Percentiles rank a stretch among this genome's conserved stretches.
These are phyloP conservation scores for Penicillium flavigenum DNA, from an alignment of 495 filamentous ascomycete species.

Conservation along the genomic window DNA sequence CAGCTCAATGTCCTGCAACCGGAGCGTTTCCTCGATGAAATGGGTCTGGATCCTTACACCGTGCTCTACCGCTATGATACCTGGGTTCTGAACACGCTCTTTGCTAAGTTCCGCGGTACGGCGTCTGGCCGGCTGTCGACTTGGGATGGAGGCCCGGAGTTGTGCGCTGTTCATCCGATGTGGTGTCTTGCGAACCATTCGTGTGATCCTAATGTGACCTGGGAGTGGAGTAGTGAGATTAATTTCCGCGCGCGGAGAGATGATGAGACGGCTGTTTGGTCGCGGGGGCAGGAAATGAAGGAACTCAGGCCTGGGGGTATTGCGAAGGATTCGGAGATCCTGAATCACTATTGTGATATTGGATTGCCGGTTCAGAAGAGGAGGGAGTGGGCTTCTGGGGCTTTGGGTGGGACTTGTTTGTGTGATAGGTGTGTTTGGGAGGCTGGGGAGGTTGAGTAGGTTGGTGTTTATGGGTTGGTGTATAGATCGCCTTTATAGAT, in stretches of 20 bases:
- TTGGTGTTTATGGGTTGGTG: background rate
- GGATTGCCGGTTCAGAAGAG: constrained; percentile 70
- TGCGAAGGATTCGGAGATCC: constrained; percentile 73
- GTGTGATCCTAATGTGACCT: constrained; percentile 89
- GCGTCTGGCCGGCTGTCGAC: constrained; percentile 77
- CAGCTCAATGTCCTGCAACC: constrained; percentile 77
- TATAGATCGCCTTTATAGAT: constrained; percentile 4
- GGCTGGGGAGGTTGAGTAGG: constrained; percentile 24
- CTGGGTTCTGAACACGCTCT: constrained; percentile 94
- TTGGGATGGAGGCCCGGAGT: constrained; percentile 71
- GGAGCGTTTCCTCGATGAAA: constrained; percentile 82
- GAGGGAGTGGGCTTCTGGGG: constrained; percentile 84
- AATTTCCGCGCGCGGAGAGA: constrained; percentile 54
- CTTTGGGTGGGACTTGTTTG: constrained; percentile 80
- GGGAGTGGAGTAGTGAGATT: constrained; percentile 91
- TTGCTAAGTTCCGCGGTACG: constrained; percentile 89
- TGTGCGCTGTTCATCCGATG: constrained; percentile 73
- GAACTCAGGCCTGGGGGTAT: constrained; percentile 52
- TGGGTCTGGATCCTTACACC: constrained; percentile 83
- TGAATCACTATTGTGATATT: constrained; percentile 95
- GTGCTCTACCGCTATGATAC: constrained; percentile 65
- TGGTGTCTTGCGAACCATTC: constrained; percentile 89
- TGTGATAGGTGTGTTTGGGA: constrained; percentile 76
- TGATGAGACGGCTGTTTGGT: constrained; percentile 49
- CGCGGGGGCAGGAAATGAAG: constrained; percentile 25